A percentile compares a stretch with the other conserved stretches of the same genome.
Evolutionary conservation across 2,329 filamentous ascomycete species (phyloP).

Genomic region (Cordyceps cicadae): DNA sequence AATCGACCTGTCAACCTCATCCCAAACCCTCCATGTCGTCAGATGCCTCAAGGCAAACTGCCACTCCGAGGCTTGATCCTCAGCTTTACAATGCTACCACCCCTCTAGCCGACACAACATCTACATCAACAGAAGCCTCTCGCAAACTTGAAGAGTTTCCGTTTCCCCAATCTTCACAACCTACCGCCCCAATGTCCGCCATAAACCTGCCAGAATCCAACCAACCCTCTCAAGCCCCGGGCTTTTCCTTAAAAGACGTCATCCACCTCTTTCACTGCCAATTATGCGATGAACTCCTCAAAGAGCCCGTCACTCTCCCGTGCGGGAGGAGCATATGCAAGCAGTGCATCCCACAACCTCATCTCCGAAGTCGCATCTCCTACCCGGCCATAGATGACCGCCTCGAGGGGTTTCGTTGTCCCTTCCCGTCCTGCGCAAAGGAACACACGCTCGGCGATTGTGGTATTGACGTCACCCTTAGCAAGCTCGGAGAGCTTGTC

Average conservation of each 20-base stretch:
- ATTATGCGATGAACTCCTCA: slow-evolving; percentile 60
- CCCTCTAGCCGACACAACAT: not conserved
- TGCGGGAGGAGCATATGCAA: slow-evolving; percentile 75
- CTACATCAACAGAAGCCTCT: not conserved
- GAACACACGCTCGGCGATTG: slow-evolving; percentile 75
- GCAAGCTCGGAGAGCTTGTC: slow-evolving; percentile 59
- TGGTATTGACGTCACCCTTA: slow-evolving; percentile 65
- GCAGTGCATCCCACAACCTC: slow-evolving; percentile 60
- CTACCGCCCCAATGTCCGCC: not conserved
- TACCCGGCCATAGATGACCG: slow-evolving; percentile 65
- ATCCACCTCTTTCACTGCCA: slow-evolving; percentile 71
- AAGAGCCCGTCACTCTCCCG: slow-evolving; percentile 64
- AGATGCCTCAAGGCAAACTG: not conserved
- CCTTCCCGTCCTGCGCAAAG: slow-evolving; percentile 54
- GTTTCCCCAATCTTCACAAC: not conserved
- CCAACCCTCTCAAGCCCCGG: not conserved
- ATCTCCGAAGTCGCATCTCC: slow-evolving; percentile 60
- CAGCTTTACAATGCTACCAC: not conserved
- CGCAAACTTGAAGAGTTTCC: not conserved
- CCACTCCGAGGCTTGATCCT: slow-evolving; percentile 1
- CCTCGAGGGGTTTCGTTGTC: slow-evolving; percentile 64
- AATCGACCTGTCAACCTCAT: not conserved
- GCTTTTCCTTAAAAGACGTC: slow-evolving; percentile 1
- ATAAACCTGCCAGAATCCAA: not conserved
- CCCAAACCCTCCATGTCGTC: not conserved